A percentile compares a stretch with the other conserved stretches of the same genome.
Conservation (phyloP, 257 asterid genomes). For the Rubia yunnanensis region DNA sequence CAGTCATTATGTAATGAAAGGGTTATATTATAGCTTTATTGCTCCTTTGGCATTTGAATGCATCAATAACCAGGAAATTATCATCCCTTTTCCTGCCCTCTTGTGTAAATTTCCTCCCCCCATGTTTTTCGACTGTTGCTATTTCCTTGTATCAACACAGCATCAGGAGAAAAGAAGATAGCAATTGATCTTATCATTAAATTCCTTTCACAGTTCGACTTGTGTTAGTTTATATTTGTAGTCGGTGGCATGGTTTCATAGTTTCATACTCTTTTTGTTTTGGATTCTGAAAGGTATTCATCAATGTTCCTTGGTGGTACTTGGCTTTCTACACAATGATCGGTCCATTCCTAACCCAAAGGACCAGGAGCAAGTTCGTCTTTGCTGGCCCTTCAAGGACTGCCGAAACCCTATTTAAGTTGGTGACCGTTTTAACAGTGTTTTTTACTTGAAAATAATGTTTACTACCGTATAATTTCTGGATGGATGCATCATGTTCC, state of each 20-base stretch:
- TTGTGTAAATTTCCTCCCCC: neutral
- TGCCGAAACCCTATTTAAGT: conserved; percentile 89
- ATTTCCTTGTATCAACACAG: neutral
- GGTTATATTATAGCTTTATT: neutral
- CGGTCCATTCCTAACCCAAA: conserved; percentile 72
- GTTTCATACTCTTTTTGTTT: neutral
- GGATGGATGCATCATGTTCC: neutral
- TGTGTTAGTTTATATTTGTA: neutral
- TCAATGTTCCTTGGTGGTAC: conserved; percentile 99
- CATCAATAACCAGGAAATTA: neutral
- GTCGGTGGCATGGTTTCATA: neutral
- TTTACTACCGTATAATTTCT: conserved; percentile 1
- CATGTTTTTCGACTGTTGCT: neutral
- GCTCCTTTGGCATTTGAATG: neutral
- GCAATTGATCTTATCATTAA: neutral
- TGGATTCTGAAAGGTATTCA: conserved; percentile 49
- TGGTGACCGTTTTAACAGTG: conserved; percentile 10
- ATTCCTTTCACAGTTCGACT: too few relatives aligned
- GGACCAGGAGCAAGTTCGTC: conserved; percentile 99
- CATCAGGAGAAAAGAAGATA: neutral
- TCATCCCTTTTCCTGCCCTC: neutral
- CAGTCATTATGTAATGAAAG: neutral
- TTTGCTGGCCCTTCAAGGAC: conserved; percentile 85
- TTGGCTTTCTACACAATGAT: conserved; percentile 87
- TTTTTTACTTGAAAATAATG: neutral